Evolutionary conservation across 345 rosid genomes (phyloP).

Genomic region (Hevea brasiliensis): DNA sequence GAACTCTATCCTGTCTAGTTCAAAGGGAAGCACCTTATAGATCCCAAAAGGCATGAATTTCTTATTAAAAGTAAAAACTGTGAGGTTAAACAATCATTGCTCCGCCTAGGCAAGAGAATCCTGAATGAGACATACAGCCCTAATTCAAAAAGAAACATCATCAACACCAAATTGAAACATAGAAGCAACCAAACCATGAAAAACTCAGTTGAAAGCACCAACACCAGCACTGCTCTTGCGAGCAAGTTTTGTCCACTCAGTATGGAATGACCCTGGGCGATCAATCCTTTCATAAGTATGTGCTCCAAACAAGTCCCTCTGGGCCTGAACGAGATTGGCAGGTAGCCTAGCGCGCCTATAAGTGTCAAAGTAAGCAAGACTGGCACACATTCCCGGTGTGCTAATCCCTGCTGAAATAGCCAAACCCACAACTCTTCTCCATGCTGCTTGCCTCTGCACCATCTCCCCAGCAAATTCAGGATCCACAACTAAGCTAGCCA

Average conservation of each 20-base stretch:
- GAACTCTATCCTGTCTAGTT: not conserved
- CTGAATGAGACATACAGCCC: constrained; percentile 17
- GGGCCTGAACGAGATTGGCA: constrained; percentile 92
- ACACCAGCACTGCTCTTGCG: constrained; percentile 46
- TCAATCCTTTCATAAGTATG: constrained; percentile 94
- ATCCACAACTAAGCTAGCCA: constrained; percentile 87
- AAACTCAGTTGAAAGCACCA: constrained; percentile 56
- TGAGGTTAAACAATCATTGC: constrained; percentile 30
- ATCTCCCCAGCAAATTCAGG: constrained; percentile 95
- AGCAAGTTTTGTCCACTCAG: constrained; percentile 91
- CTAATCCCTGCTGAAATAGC: constrained; percentile 93
- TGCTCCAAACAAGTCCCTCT: constrained; percentile 96
- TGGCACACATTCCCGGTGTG: constrained; percentile 96
- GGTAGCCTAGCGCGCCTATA: constrained; percentile 90
- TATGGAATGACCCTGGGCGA: constrained; percentile 74
- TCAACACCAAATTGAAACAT: constrained; percentile 26
- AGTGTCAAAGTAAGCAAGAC: constrained; percentile 91
- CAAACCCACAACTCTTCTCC: constrained; percentile 96
- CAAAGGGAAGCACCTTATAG: not conserved
- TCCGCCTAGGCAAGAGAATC: constrained; percentile 30
- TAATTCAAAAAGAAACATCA: constrained; percentile 26
- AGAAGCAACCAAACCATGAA: constrained; percentile 13
- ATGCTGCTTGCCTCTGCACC: constrained; percentile 97
- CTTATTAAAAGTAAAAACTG: constrained; percentile 43
- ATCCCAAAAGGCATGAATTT: constrained; percentile 40